These are phyloP conservation scores for Kuraishia ogatae DNA, from an alignment of 805 yeast genomes.

Conservation along the genomic window DNA sequence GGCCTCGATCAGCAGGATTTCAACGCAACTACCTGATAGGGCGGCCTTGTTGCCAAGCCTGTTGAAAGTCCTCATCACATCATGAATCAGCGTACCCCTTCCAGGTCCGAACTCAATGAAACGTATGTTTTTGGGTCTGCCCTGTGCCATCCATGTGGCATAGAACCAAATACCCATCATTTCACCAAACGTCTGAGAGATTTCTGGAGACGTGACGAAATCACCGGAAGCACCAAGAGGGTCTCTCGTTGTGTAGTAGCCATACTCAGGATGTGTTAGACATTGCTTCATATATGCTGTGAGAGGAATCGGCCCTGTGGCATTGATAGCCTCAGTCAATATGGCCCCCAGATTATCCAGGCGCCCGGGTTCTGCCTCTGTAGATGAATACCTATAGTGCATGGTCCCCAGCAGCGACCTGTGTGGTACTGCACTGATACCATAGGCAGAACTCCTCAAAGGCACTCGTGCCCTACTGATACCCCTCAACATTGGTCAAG, in stretches of 20 bases:
- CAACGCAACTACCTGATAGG: constrained; percentile 15
- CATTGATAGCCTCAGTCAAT: constrained; percentile 40
- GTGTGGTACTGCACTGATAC: background rate
- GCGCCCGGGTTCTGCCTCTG: background rate
- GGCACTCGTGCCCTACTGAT: background rate
- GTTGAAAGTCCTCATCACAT: constrained; percentile 41
- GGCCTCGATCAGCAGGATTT: constrained; percentile 60
- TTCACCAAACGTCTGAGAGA: constrained; percentile 82
- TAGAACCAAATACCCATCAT: constrained; percentile 69
- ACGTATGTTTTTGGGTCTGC: constrained; percentile 38
- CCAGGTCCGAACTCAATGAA: constrained; percentile 84
- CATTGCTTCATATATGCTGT: constrained; percentile 77
- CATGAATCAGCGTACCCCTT: constrained; percentile 69
- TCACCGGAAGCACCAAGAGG: constrained; percentile 60
- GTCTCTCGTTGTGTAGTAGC: constrained; percentile 72
- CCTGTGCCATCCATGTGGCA: constrained; percentile 49
- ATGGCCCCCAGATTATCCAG: constrained; percentile 15
- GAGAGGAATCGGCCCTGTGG: constrained; percentile 72
- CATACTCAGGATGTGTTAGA: constrained; percentile 65
- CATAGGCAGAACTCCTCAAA: background rate
- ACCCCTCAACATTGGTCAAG: background rate
- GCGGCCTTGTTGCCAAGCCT: constrained; percentile 24
- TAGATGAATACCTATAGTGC: background rate
- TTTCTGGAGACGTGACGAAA: constrained; percentile 81
- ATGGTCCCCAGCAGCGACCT: background rate